phyloP scores from a whole-genome alignment of 164 flowering plant genomes.

The Magnolia changhungtana region DNA sequence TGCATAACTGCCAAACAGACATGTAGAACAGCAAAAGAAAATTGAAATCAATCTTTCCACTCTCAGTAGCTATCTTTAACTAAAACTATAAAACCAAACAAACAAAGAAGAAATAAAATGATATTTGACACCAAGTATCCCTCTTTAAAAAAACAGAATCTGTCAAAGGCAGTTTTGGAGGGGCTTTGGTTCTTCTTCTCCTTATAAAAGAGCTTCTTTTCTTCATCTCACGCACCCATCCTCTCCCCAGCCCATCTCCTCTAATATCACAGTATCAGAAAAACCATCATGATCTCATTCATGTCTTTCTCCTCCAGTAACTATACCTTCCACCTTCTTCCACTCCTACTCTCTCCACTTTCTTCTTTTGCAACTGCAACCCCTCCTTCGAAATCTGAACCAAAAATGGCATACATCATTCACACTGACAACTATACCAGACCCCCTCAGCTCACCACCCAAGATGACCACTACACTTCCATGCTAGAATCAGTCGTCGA shows the following conservation, averaged over 20 bases:
- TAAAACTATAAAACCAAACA: too few species aligned
- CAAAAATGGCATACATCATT: background rate
- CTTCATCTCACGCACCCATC: background rate
- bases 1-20: too few species aligned
- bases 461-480: slow-evolving; percentile 3
- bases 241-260: background rate
- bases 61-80: background rate
- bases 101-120: too few species aligned
- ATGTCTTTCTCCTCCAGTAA: background rate
- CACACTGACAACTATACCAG: slow-evolving; percentile 3
- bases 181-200: background rate
- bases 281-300: background rate
- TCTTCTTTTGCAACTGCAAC: too few species aligned
- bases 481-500: background rate
- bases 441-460: background rate
- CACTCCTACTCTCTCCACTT: background rate
- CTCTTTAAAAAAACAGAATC: background rate
- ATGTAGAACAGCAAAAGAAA: too few species aligned
- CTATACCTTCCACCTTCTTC: background rate
- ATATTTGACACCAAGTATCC: background rate
- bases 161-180: too few species aligned
- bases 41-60: background rate
- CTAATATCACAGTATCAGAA: background rate
- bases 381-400: background rate
- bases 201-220: background rate